These are phyloP conservation scores for Ascomycota sp. DNA, from an alignment of 2,329 filamentous ascomycete genomes.

Conservation along the genomic window DNA sequence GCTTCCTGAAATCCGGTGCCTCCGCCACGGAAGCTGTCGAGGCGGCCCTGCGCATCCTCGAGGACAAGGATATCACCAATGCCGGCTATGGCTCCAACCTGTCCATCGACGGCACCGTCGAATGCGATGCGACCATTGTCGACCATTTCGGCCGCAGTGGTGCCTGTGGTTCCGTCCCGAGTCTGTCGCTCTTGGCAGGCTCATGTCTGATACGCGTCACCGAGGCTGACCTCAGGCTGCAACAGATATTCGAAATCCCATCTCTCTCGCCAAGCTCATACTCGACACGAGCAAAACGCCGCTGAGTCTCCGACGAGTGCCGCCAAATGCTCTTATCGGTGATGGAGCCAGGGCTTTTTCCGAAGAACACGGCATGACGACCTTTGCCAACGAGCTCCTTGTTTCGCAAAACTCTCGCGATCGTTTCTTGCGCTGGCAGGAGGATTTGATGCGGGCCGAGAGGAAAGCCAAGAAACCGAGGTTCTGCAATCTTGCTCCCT, in stretches of 20 bases:
- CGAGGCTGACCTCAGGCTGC: not conserved
- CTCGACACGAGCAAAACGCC: slow-evolving; percentile 58
- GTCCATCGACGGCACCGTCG: slow-evolving; percentile 72
- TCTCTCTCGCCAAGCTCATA: slow-evolving; percentile 66
- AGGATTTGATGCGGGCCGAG: slow-evolving; percentile 48
- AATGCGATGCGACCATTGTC: slow-evolving; percentile 86
- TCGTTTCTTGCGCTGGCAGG: slow-evolving; percentile 59
- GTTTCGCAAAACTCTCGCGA: slow-evolving; percentile 64
- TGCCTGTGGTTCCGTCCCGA: slow-evolving; percentile 74
- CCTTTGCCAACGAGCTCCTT: slow-evolving; percentile 55
- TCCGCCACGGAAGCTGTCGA: slow-evolving; percentile 78
- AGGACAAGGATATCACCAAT: slow-evolving; percentile 92
- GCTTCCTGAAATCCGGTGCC: slow-evolving; percentile 55
- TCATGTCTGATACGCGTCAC: too few species aligned
- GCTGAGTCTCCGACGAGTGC: slow-evolving; percentile 70
- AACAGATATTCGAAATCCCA: slow-evolving; percentile 77
- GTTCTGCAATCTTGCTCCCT: slow-evolving; percentile 2
- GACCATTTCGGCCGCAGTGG: slow-evolving; percentile 83
- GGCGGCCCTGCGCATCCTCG: slow-evolving; percentile 66
- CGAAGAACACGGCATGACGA: slow-evolving; percentile 50
- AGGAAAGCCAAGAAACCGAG: slow-evolving; percentile 15
- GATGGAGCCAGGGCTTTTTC: slow-evolving; percentile 78
- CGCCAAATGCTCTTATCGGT: slow-evolving; percentile 78
- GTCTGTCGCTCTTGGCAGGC: slow-evolving; percentile 23
- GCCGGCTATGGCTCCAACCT: slow-evolving; percentile 92